Percentiles rank a stretch among this genome's conserved stretches.
Evolutionary conservation across 2,329 filamentous ascomycete genomes (phyloP).

Genomic region (Calonectria pseudoturangicola): DNA sequence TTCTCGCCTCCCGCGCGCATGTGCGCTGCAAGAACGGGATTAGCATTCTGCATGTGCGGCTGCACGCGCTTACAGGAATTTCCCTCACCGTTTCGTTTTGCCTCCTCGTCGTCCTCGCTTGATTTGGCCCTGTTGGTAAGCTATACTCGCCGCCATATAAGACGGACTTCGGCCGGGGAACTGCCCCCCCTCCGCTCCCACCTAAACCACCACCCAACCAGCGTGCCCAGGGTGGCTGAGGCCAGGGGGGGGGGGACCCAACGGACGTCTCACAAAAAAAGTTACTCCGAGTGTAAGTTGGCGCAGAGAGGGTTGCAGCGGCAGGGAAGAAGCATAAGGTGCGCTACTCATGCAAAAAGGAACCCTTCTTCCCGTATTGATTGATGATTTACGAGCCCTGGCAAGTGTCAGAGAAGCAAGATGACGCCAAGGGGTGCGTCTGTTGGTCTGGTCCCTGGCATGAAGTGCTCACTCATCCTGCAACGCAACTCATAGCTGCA

Average conservation of each 20-base stretch:
- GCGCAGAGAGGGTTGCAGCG: slow-evolving; percentile 22
- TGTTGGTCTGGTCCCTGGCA: slow-evolving; percentile 30
- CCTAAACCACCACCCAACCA: background rate
- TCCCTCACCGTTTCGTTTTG: slow-evolving; percentile 13
- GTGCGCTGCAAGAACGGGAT: slow-evolving; percentile 30
- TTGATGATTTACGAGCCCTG: slow-evolving; percentile 6
- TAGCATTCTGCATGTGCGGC: slow-evolving; percentile 20
- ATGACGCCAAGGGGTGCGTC: slow-evolving; percentile 24
- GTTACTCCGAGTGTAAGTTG: slow-evolving; percentile 20
- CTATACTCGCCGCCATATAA: slow-evolving; percentile 32
- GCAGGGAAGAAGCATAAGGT: slow-evolving; percentile 24
- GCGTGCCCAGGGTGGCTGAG: slow-evolving; percentile 5
- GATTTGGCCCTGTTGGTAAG: background rate
- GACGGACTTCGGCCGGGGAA: slow-evolving; percentile 8
- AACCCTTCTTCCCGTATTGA: slow-evolving; percentile 29
- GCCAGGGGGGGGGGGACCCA: background rate
- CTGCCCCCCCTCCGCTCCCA: background rate
- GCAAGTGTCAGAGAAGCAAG: slow-evolving; percentile 18
- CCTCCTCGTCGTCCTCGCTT: background rate
- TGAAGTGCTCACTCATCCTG: slow-evolving; percentile 27
- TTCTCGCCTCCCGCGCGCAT: slow-evolving; percentile 42
- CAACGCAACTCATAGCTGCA: slow-evolving; percentile 33
- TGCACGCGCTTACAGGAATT: slow-evolving; percentile 28
- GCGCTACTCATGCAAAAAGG: slow-evolving; percentile 25
- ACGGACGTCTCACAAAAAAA: slow-evolving; percentile 6